These are phyloP conservation scores for Peniophora sp. DNA, from an alignment of 1,284 basidiomycete species.

Conservation along the genomic window DNA sequence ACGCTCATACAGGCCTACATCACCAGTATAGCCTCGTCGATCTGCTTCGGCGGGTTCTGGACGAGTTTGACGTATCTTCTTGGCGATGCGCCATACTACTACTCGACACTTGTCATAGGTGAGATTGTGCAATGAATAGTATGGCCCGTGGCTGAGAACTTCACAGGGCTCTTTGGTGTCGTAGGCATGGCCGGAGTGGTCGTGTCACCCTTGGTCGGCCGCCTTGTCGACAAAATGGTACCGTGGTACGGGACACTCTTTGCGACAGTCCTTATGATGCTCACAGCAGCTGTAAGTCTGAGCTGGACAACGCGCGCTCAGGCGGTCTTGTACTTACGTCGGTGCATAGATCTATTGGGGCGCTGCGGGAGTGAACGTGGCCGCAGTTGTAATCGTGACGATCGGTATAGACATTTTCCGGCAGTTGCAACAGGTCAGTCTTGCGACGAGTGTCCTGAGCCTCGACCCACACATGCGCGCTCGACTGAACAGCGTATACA, in stretches of 20 bases:
- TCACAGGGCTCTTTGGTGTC: constrained; percentile 48
- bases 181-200: constrained; percentile 40
- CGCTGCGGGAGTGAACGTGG: constrained; percentile 36
- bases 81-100: constrained; percentile 38
- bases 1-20: constrained; percentile 38
- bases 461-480: constrained; percentile 31
- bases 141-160: too few species aligned
- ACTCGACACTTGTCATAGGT: constrained; percentile 24
- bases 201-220: constrained; percentile 40
- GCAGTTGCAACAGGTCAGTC: constrained; percentile 36
- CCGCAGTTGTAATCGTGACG: constrained; percentile 35
- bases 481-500: constrained; percentile 42
- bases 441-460: constrained; percentile 32
- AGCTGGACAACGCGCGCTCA: too few species aligned
- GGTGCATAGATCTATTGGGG: constrained; percentile 29
- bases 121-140: too few species aligned
- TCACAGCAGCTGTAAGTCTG: too few species aligned
- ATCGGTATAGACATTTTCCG: constrained; percentile 39
- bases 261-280: constrained; percentile 23
- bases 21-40: constrained; percentile 30
- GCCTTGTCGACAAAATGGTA: constrained; percentile 38
- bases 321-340: too few species aligned
- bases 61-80: constrained; percentile 49
- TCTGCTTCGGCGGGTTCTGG: constrained; percentile 33
- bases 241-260: constrained; percentile 41